Percentiles rank a stretch among this genome's conserved stretches.
Evolutionary conservation across 129 eudicot genomes (phyloP).

Genomic region (Dittrichia graveolens): DNA sequence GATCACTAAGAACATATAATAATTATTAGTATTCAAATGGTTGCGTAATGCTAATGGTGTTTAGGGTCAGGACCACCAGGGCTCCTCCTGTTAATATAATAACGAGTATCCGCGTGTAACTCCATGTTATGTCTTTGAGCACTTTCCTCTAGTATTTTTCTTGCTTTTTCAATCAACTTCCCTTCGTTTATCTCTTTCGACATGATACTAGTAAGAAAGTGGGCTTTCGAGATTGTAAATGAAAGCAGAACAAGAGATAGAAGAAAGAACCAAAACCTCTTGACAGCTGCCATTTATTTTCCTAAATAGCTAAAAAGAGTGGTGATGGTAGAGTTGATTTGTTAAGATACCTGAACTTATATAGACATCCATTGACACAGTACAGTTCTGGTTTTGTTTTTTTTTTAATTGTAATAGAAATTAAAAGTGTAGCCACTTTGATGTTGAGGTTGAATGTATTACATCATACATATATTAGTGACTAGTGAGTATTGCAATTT

Average conservation of each 20-base stretch:
- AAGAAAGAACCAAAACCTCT: constrained; percentile 47
- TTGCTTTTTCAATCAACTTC: constrained; percentile 41
- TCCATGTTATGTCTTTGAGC: constrained; percentile 27
- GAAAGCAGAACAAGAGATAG: constrained; percentile 38
- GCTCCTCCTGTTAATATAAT: constrained; percentile 42
- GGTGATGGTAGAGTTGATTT: constrained; percentile 31
- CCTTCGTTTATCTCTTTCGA: constrained; percentile 19
- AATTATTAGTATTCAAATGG: neutral
- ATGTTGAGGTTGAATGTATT: neutral
- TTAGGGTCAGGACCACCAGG: constrained; percentile 69
- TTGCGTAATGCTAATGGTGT: constrained; percentile 43
- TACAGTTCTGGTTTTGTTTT: neutral
- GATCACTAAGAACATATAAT: neutral
- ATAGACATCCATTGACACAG: constrained; percentile 37
- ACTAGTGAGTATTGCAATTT: constrained; percentile 9
- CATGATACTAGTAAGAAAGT: constrained; percentile 13
- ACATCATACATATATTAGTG: constrained; percentile 9
- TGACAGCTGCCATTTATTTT: constrained; percentile 40
- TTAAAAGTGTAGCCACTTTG: constrained; percentile 33
- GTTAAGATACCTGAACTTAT: constrained; percentile 34
- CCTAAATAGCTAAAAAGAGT: constrained; percentile 22
- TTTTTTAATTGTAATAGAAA: constrained; percentile 20
- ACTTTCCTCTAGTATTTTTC: constrained; percentile 43
- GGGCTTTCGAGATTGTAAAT: constrained; percentile 30
- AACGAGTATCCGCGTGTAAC: constrained; percentile 11